Evolutionary conservation across 2,329 filamentous ascomycete species (phyloP), one percentile per base, ranked within the genome.

Genomic region (Elsinoe ampelina): DNA sequence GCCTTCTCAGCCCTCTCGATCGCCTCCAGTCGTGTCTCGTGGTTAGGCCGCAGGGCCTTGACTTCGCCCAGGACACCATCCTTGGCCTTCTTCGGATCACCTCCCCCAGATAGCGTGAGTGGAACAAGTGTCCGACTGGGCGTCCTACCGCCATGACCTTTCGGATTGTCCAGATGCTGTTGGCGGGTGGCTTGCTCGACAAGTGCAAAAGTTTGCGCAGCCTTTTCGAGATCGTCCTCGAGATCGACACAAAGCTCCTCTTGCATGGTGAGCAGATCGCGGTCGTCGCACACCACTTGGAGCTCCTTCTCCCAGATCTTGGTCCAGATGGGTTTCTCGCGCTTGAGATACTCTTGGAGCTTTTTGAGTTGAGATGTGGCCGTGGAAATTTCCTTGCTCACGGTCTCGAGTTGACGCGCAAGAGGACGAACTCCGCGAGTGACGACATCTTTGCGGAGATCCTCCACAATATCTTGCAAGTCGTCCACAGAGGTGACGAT

Each of bases 301-400:
- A 98, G 77, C 71, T 97, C 91, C 73, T 95, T 91, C 80, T 97
- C 92, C 93, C 93, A 98, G 62, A 97, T 95, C 81, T 96, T 96
- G 56, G 90, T 96, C 92, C 93, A 98, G 58, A 96, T 78, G 0
- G 93, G 93, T 71, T 95, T 95, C 79, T 98, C 93, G 47, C 83
- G 82, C 64, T 84, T 85, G 74, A 98, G 81, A 75, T 87, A 95
- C 13, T 95, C 91, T 68, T 95, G 88, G 80, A 98, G 86, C 73
- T 88, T 91, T 79, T 89, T 93, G 61, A 98, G 82, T 67, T 96
- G 91, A 67, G 89, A 85, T 50, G 84, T 87, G 32, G 93, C 84
- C 57, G 78, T 73, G 50, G 84, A 83, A 61, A 98, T 90, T 64
- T 97, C 92, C 72, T 93, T 95, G 62, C 86, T 86, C 17, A 96